These are phyloP conservation scores for Cytospora chrysosperma DNA, from an alignment of 2,329 filamentous ascomycete genomes.

Conservation along the genomic window DNA sequence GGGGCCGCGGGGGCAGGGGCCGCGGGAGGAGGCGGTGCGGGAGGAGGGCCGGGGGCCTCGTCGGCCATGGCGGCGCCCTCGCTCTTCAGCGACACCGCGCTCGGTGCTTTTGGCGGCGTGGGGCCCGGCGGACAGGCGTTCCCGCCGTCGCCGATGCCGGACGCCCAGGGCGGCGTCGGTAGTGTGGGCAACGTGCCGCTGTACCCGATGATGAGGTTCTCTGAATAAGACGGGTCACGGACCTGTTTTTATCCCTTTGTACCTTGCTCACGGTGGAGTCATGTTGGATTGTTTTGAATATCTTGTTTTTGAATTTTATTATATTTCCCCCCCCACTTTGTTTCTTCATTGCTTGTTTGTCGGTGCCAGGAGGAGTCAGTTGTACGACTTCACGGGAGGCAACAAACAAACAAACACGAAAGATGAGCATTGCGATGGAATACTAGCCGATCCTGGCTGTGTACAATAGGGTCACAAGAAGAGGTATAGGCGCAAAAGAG, in stretches of 20 bases:
- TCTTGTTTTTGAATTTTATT: no score
- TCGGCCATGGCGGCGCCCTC: slow-evolving; percentile 18
- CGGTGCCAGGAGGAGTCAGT: not conserved
- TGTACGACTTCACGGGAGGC: not conserved
- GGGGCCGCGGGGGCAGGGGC: not conserved
- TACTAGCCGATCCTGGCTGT: not conserved
- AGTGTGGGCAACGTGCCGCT: slow-evolving; percentile 10
- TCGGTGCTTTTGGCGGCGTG: slow-evolving; percentile 16
- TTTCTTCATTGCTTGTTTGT: not conserved
- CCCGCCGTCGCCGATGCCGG: slow-evolving; percentile 9
- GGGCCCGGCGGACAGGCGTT: not conserved
- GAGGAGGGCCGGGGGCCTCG: not conserved
- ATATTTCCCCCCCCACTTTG: no score
- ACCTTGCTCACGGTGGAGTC: not conserved
- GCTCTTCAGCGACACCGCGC: slow-evolving; percentile 12
- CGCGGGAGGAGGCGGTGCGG: no score
- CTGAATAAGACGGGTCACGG: not conserved
- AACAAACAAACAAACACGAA: no score
- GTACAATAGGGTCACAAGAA: not conserved
- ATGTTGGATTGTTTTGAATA: no score
- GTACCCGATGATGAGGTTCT: slow-evolving; percentile 19
- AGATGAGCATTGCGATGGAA: not conserved
- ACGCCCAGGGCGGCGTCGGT: not conserved
- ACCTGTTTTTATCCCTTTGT: not conserved
- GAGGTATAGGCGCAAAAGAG: not conserved